Base-by-base conservation (phyloP, 495 filamentous ascomycete genomes). In the Penicillium egyptiacum region DNA sequence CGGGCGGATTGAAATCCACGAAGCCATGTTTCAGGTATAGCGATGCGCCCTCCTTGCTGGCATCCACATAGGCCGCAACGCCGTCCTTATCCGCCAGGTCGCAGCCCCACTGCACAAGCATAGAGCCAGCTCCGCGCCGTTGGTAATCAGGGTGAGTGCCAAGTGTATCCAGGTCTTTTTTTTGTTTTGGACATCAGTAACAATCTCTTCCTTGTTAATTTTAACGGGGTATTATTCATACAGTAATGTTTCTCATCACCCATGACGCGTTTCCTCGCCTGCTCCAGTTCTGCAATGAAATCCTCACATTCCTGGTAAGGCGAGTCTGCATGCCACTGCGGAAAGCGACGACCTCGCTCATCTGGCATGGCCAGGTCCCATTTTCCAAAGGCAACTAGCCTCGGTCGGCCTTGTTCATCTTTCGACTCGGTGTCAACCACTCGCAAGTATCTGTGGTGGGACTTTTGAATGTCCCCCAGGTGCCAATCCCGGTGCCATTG, bases 21-120 rank as follows among this genome's bases (percentile, higher is more conserved):
- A 75, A 73, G 2, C 70, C 70, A 42, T 64, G 56, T 50, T 58
- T 67, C 51, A 59, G 48, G 55, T 72, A 72, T 14, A 74, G 41
- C 3, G 61, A 56, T 8, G 57, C 57, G 3, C 69, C 71, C 17
- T 51, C 65, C 48, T 65, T 62, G 28, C 67, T 68, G 2, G 68
- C 67, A 58, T 75, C 68, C 16, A 73, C 58, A 46, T 73, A 74
- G 7, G 62, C 64, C 10, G 57, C 47, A 1, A 66, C 60, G 0
- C 69, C 65, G 20, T 71, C 60, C 39, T 61, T 28, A 61, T 78
- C 74, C 1, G 78, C 76, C 30, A 68, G 57, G 22, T 73, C 63
- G 39, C 78, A 75, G 8, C 80, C 81, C 80, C 81, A 84, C 23
- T 65, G 30, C 3, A 81, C 66, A 1, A 84, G 71, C 60, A 77